These are phyloP conservation scores for Gentiana dahurica DNA, from an alignment of 257 asterid species.

Conservation along the genomic window DNA sequence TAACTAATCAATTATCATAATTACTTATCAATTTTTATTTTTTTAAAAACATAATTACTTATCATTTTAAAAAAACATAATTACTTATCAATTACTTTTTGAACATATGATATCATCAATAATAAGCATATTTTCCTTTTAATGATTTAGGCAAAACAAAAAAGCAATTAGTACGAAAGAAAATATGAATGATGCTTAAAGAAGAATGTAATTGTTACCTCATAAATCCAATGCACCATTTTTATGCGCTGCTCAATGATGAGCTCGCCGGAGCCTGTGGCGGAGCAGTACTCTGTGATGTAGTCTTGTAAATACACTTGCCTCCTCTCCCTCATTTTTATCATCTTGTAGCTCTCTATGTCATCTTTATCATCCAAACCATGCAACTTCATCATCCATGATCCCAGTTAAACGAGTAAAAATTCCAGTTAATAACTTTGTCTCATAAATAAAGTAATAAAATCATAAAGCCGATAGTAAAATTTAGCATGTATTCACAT, in stretches of 20 bases:
- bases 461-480: not conserved
- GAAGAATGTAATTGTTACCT: conserved; percentile 31
- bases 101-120: too few species aligned
- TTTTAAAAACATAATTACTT: too few species aligned
- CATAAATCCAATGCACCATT: conserved; percentile 94
- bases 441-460: not conserved
- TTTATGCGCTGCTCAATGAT: conserved; percentile 70
- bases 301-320: conserved; percentile 71
- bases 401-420: not conserved
- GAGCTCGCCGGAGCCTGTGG: conserved; percentile 54
- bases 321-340: conserved; percentile 73
- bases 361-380: conserved; percentile 59
- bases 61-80: too few species aligned
- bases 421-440: not conserved
- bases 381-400: conserved; percentile 29
- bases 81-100: too few species aligned
- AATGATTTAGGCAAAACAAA: too few species aligned
- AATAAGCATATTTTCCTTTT: too few species aligned
- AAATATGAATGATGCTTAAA: too few species aligned
- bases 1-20: too few species aligned
- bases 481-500: too few species aligned
- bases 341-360: conserved; percentile 65
- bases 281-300: conserved; percentile 61
- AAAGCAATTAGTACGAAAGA: too few species aligned
- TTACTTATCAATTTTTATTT: too few species aligned